Evolutionary conservation across 169 alveolate species (phyloP).

Genomic region (Babesia caballi): DNA sequence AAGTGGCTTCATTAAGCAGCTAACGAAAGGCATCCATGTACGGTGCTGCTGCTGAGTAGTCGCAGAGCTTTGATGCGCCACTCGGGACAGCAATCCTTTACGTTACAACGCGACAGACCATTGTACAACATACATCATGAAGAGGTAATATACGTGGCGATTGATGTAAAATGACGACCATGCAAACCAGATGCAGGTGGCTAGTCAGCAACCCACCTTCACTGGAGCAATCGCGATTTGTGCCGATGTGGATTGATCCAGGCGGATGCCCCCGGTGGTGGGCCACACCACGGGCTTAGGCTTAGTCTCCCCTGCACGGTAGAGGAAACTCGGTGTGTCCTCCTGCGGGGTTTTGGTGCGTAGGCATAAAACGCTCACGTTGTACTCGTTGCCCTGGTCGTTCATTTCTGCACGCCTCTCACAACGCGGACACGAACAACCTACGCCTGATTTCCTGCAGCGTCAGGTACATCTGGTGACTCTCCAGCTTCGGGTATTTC

Average conservation of each 20-base stretch:
- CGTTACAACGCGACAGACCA: too few species aligned
- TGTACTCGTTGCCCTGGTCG: background rate
- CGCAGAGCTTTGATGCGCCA: too few species aligned
- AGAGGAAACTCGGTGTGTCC: conserved; percentile 3
- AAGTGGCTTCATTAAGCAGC: too few species aligned
- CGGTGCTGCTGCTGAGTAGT: too few species aligned
- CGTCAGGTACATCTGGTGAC: conserved; percentile 43
- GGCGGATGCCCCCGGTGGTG: conserved; percentile 60
- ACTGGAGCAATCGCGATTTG: background rate
- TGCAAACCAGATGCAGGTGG: too few species aligned
- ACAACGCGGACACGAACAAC: background rate
- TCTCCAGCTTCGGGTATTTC: background rate
- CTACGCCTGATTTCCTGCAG: conserved; percentile 23
- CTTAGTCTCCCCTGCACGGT: conserved; percentile 16
- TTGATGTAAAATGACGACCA: too few species aligned
- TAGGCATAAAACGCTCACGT: background rate
- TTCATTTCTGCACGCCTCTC: conserved; percentile 8
- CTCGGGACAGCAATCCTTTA: too few species aligned
- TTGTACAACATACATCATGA: too few species aligned
- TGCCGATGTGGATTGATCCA: conserved; percentile 10
- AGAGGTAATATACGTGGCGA: too few species aligned
- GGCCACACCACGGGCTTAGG: conserved; percentile 48
- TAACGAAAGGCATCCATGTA: too few species aligned
- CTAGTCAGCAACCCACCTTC: background rate
- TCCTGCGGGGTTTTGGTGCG: background rate